Conservation (phyloP, 768 basidiomycete genomes). For the Amanita pallidorosea region DNA sequence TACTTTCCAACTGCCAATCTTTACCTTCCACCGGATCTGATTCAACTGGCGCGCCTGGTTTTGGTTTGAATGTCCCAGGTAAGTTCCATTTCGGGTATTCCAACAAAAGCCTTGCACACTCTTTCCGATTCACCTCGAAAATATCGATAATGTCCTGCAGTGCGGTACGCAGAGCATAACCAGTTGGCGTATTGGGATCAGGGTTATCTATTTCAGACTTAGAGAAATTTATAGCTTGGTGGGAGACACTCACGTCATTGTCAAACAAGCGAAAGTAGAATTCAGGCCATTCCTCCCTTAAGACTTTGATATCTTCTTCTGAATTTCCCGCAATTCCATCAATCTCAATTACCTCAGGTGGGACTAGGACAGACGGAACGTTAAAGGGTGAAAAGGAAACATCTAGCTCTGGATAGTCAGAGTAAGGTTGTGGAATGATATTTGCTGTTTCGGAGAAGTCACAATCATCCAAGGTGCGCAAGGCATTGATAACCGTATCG, state of each 20-base stretch:
- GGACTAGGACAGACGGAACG: conserved; percentile 72
- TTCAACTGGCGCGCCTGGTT: conserved; percentile 45
- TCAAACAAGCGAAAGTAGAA: conserved; percentile 62
- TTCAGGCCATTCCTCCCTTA: conserved; percentile 78
- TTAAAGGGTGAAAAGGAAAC: conserved; percentile 38
- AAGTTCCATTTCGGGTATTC: conserved; percentile 80
- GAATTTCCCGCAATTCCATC: conserved; percentile 60
- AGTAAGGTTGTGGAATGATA: conserved; percentile 60
- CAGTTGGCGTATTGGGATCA: conserved; percentile 58
- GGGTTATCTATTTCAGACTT: conserved; percentile 53
- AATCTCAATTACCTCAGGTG: conserved; percentile 79
- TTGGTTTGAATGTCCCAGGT: conserved; percentile 77
- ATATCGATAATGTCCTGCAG: conserved; percentile 75
- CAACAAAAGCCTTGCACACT: conserved; percentile 79
- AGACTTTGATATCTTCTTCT: conserved; percentile 60
- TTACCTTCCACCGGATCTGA: conserved; percentile 47
- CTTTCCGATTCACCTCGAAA: conserved; percentile 94
- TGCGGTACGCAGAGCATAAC: conserved; percentile 69
- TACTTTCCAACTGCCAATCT: conserved; percentile 83
- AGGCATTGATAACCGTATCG: conserved; percentile 54
- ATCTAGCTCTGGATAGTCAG: conserved; percentile 33
- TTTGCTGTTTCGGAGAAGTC: conserved; percentile 47
- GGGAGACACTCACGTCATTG: conserved; percentile 27
- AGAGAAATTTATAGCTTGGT: not conserved
- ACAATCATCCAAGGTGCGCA: conserved; percentile 49